These are phyloP conservation scores for Ramaria sp. DNA, from an alignment of 768 basidiomycete genomes.

Conservation along the genomic window DNA sequence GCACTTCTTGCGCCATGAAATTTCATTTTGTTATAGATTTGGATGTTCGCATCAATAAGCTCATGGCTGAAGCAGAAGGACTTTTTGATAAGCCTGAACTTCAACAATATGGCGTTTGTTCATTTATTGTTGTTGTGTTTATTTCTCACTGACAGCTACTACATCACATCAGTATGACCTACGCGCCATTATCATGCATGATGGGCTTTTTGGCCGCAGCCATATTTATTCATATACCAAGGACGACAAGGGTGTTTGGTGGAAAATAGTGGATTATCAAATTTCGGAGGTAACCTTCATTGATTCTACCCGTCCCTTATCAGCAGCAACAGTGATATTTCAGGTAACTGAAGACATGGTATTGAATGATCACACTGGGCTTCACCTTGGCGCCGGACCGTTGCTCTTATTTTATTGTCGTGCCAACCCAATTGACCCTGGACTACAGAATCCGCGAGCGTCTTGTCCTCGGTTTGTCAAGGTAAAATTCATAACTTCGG, in stretches of 20 bases:
- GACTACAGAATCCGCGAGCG: not conserved
- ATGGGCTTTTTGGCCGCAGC: constrained; percentile 65
- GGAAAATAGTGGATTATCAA: constrained; percentile 65
- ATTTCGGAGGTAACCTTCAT: constrained; percentile 46
- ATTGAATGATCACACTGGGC: constrained; percentile 54
- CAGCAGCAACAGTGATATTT: not conserved
- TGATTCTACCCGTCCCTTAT: not conserved
- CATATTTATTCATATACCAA: constrained; percentile 73
- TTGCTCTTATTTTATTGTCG: constrained; percentile 65
- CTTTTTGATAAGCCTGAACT: constrained; percentile 57
- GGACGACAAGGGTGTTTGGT: constrained; percentile 54
- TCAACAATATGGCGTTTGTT: constrained; percentile 43
- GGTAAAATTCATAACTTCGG: not conserved
- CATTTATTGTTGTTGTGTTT: not conserved
- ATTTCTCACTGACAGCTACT: not conserved
- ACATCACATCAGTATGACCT: constrained; percentile 58
- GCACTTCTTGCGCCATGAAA: not conserved
- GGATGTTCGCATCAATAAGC: constrained; percentile 33
- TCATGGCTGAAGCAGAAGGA: constrained; percentile 32
- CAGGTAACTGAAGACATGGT: constrained; percentile 66
- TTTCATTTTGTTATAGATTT: constrained; percentile 30
- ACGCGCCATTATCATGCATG: constrained; percentile 66
- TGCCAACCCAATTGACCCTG: constrained; percentile 9
- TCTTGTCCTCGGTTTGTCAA: not conserved
- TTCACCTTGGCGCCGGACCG: constrained; percentile 69